phyloP scores from a whole-genome alignment of 2,329 filamentous ascomycete species.

The Pyrenochaeta sp. region DNA sequence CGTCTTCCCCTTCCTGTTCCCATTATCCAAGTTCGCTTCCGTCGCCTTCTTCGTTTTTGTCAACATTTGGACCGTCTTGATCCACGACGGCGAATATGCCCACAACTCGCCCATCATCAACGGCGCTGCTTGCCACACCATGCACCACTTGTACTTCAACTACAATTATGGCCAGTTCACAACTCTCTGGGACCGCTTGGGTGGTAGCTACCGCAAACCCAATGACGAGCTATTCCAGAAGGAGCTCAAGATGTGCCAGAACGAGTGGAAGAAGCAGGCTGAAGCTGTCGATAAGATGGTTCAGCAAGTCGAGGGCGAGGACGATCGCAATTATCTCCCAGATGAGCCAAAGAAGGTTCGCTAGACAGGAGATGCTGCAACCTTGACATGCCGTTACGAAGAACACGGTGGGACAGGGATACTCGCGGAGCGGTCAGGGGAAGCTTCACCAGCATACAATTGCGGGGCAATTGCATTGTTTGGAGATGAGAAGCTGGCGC shows the following conservation, averaged over 20 bases:
- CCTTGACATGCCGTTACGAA: constrained; percentile 1
- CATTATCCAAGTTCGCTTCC: constrained; percentile 89
- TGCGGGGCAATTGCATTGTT: background rate
- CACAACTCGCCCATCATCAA: constrained; percentile 92
- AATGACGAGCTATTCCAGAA: constrained; percentile 85
- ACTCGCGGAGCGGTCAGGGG: background rate
- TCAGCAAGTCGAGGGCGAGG: constrained; percentile 72
- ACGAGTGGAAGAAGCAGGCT: constrained; percentile 80
- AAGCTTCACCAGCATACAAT: background rate
- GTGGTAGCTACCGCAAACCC: constrained; percentile 85
- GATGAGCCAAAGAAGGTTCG: constrained; percentile 53
- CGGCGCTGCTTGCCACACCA: constrained; percentile 89
- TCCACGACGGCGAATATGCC: constrained; percentile 94
- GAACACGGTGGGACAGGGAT: background rate
- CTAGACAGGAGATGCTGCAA: constrained; percentile 9
- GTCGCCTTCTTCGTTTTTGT: constrained; percentile 88
- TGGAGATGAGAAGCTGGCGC: background rate
- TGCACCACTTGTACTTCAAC: constrained; percentile 79
- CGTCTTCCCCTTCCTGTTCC: constrained; percentile 90
- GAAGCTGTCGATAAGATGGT: constrained; percentile 80
- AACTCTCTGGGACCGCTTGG: constrained; percentile 88
- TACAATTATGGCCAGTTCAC: constrained; percentile 95
- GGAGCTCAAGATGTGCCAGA: constrained; percentile 83
- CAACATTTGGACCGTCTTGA: constrained; percentile 97
- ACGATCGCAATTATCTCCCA: constrained; percentile 55